Base-by-base conservation (phyloP, 1,139 yeast species). In the Yamadazyma kanchanaburiensis region DNA sequence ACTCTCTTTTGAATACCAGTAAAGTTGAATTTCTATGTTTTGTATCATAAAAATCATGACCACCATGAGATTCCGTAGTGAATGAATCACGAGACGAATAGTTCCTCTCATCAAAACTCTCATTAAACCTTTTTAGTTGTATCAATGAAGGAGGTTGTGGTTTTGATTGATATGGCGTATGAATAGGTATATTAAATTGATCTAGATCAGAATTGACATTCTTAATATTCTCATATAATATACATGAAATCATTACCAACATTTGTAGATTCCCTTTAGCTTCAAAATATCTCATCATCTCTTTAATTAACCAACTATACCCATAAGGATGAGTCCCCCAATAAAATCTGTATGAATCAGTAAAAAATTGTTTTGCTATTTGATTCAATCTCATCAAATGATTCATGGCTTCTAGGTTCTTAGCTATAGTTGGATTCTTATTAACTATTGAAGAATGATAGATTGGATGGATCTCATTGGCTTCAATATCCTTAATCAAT, bases 291-390 rank as follows among this genome's bases (percentile, higher is more conserved):
- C 58, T 52, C 49, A 89, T 66, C 27, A 88, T 61, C 40, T 78
- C 77, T 22, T 68, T 67, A 0, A 87, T 64, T n/a, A 87, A 59
- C 83, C 91, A 80, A 4, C 69, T 50, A n/a, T 79, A 73, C 0
- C 96, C 95, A 52, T 82, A 74, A 0, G 94, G 91, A 52, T 86
- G 95, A 4, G 73, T 59, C 0, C 89, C 91, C 96, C 96, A 88
- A 40, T 67, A 73, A 38, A 76, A 74, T 14, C 65, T 50, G 33
- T 59, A 53, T 14, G 37, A 46, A 3, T 40, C 31, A 11, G 33
- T 33, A 21, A 41, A 33, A 3, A 45, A 14, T 17, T 42, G 48
- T 24, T 48, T 44, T 3, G 51, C 45, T 15, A 45, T 30, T 25
- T 47, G 53, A 8, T 37, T 45, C 12, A 34, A 29, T 18, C 37